Percentiles rank a stretch among this genome's conserved stretches.
Evolutionary conservation across 1,284 basidiomycete species (phyloP).

Genomic region (Exobasidium cylindrosporum): DNA sequence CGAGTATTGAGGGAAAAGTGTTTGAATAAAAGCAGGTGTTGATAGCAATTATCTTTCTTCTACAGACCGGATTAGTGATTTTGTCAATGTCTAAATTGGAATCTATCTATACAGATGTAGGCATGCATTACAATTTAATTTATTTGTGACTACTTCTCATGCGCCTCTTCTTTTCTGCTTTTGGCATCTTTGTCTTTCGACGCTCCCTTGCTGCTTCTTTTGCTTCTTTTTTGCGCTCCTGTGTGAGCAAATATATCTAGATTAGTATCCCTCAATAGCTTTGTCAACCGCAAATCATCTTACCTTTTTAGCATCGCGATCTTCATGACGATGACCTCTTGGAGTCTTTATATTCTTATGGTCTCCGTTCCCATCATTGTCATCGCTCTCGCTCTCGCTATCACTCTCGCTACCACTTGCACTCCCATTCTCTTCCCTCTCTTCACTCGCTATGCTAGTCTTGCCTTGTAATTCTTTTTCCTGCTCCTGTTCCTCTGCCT

Average conservation of each 20-base stretch:
- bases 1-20: slow-evolving; percentile 8
- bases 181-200: slow-evolving; percentile 52
- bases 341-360: slow-evolving; percentile 12
- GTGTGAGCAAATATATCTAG: no score
- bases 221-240: slow-evolving; percentile 20
- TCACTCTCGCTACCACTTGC: slow-evolving; percentile 10
- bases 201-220: slow-evolving; percentile 45
- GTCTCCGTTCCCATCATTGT: not conserved
- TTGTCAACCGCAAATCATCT: no score
- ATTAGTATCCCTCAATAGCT: no score
- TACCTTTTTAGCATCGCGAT: slow-evolving; percentile 24
- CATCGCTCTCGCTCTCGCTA: slow-evolving; percentile 3
- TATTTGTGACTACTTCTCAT: slow-evolving; percentile 7
- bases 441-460: not conserved
- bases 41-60: not conserved
- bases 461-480: no score
- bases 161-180: slow-evolving; percentile 19
- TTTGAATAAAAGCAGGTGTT: not conserved
- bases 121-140: not conserved
- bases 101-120: not conserved
- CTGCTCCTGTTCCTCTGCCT: slow-evolving; percentile 2
- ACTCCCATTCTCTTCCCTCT: slow-evolving; percentile 16
- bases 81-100: slow-evolving; percentile 19
- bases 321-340: slow-evolving; percentile 27
- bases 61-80: slow-evolving; percentile 28